Base-by-base conservation (phyloP, 2,329 filamentous ascomycete genomes). In the Penicillium carneum region DNA sequence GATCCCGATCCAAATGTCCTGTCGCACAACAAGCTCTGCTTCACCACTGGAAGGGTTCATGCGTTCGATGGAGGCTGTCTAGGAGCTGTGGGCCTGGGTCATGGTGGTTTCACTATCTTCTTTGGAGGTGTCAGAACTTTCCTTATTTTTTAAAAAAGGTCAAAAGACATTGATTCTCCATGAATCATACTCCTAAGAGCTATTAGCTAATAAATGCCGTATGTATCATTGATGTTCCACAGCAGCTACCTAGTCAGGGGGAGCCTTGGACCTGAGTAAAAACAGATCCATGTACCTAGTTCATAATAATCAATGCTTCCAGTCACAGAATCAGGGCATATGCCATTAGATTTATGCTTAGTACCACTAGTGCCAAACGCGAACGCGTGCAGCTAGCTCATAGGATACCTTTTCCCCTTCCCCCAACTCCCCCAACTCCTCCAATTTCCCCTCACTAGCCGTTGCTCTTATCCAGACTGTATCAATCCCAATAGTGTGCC, bases 381-480 rank as follows among this genome's bases (percentile, higher is more conserved):
- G 53, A 53, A 48, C 39, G 29, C 57, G 58, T 59, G 57, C 57
- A 63, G 61, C 66, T 61, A 63, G 61, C 66, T 61, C 57, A 57
- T 55, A 47, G 45, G 23, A 46, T 36, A 56, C 34, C 20, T 55
- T 54, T 59, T 36, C 59, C 52, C 23, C 23, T 36, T 56, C 52
- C 23, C 23, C 23, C 23, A 26, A 26, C 23, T 26, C 23, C 23
- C 53, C 41, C 39, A 9, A 14, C 4, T 26, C 10, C 53, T 29
- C 23, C 31, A 39, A 31, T 38, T n/a, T 6, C 6, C 9, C 31
- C 46, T 20, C 39, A 43, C 41, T 43, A 16, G 36, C 7, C 9
- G 33, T 38, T 34, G 12, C n/a, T 34, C 23, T 38, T 20, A 31
- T 39, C n/a, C 29, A 29, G 11, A 45, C 56, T 58, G 12, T 18